Base-by-base conservation (phyloP, 1,284 basidiomycete species). In the Gastroboletus turbinatus region DNA sequence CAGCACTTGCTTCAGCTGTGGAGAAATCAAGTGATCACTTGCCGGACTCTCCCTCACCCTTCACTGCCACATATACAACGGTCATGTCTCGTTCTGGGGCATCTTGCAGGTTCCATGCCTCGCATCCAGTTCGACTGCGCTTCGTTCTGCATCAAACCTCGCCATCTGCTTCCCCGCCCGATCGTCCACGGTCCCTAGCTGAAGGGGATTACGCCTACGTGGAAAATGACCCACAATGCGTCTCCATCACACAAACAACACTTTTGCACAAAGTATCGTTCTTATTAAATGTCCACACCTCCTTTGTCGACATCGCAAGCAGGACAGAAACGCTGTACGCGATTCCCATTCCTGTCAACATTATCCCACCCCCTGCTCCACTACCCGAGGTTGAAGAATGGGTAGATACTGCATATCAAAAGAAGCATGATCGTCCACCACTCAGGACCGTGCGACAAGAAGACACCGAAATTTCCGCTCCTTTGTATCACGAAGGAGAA, bases 341-440 rank as follows among this genome's bases (percentile, higher is more conserved):
- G 2, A 70, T 90, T 40, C 67, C 78, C 9, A 82, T 91, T 46
- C 90, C 90, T 17, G 71, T 92, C 54, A 77, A 78, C 36, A 81
- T 92, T 39, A 75, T 91, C 46, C 84, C 90, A 25, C 83, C 86
- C 2, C 78, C 85, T 14, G 89, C 90, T 0, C 86, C 85, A 16
- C 79, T 90, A 17, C 88, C 89, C 5, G 84, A 90, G 67, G 81
- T 89, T 5, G 86, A 87, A 36, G 80, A 78, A 50, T 81, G 82
- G 45, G 71, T 91, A 29, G 88, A 88, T 60, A 78, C 78, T 19
- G 88, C 87, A 8, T 92, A 92, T 69, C 82, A 82, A 64, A 92
- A 92, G 78, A 92, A 92, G 67, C 90, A 92, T 63, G 90, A 92
- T 64, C 79, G 80, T 8, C 90, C 90, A 14, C 90, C 90, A 3